phyloP scores from a whole-genome alignment of 2,329 filamentous ascomycete genomes.

The Xylariaceae sp. region DNA sequence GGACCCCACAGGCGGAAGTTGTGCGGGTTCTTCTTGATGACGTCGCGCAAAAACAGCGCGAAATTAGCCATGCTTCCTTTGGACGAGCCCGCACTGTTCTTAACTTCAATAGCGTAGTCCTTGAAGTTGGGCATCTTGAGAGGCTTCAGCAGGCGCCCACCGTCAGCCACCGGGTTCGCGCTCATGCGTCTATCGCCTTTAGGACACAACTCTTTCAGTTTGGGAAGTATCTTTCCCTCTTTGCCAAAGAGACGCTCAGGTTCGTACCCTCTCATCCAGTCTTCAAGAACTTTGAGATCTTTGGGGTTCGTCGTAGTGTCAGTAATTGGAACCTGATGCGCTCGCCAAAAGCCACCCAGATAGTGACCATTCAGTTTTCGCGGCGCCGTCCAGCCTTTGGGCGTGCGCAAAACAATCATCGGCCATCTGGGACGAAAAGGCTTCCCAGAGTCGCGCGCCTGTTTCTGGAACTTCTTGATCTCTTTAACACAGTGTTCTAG shows the following conservation, averaged over 20 bases:
- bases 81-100: constrained; percentile 54
- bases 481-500: constrained; percentile 68
- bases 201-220: constrained; percentile 63
- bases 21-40: constrained; percentile 59
- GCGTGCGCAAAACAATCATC: constrained; percentile 72
- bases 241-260: constrained; percentile 67
- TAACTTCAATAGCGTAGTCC: constrained; percentile 60
- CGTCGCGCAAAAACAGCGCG: constrained; percentile 62
- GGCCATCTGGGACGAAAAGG: constrained; percentile 71
- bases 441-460: constrained; percentile 66
- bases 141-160: constrained; percentile 63
- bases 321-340: constrained; percentile 74
- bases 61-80: constrained; percentile 68
- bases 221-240: constrained; percentile 58
- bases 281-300: constrained; percentile 65
- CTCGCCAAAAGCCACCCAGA: constrained; percentile 72
- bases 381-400: constrained; percentile 77
- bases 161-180: constrained; percentile 72
- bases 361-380: constrained; percentile 67
- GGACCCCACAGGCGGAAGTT: constrained; percentile 76
- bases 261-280: constrained; percentile 74
- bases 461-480: constrained; percentile 65
- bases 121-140: constrained; percentile 68
- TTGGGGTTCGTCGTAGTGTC: constrained; percentile 62
- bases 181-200: constrained; percentile 67